Base-by-base conservation (phyloP, 768 basidiomycete genomes). In the Podaxis pistillaris region DNA sequence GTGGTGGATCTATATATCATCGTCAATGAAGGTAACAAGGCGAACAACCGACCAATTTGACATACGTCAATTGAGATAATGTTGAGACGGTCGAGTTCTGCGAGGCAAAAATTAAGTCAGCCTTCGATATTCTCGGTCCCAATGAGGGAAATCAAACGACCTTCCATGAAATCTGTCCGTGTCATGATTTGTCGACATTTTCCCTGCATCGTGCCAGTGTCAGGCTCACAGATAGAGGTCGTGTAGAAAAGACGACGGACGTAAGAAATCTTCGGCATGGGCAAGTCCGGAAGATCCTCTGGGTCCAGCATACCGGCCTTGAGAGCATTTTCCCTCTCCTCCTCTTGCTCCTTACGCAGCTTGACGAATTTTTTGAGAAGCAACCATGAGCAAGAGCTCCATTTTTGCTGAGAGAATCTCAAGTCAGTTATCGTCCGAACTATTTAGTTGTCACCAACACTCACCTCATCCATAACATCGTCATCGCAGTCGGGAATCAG, bases 401-500 rank as follows among this genome's bases (percentile, higher is more conserved):
- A 89, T 83, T 90, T 90, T 86, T 91, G 89, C 86, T 87, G 24
- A 19, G 6, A 50, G 22, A 8, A 50, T 26, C 22, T 9, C 8
- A 7, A 7, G 33, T 28, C 49, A 50, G 33, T 19, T 24, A 53
- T 12, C 12, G 3, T 52, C 37, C 53, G 60, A 7, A 40, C 41
- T 2, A 13, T 51, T 49, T 64, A 12, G 50, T 30, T 50, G 60
- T 65, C 56, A n/a, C 41, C 47, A 37, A 51, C 3, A 71, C 78
- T 65, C 67, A 90, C 90, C 80, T 94, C 94, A 73, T 94, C 93
- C 93, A 91, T 92, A 62, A 91, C 86, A 69, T 91, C 89, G 74
- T 92, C 90, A 71, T 94, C 92, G 69, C 86, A 88, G 69, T 92
- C 92, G 7, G 84, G 83, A 62, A 94, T 94, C 53, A 93, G 78